These are phyloP conservation scores for Mortierella sp. DNA, from an alignment of 371 early-diverging fungal species.

Conservation along the genomic window DNA sequence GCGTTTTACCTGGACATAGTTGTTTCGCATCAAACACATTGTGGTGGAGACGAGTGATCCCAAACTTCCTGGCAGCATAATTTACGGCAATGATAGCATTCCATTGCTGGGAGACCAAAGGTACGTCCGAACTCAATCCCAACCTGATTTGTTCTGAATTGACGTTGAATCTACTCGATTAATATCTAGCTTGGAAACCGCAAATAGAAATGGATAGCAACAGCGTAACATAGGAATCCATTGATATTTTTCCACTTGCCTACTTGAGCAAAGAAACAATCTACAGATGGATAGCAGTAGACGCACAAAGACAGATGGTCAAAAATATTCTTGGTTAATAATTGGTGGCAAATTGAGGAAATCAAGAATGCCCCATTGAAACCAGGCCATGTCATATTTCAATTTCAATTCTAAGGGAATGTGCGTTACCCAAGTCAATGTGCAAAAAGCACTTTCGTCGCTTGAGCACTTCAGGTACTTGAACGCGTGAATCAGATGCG, in stretches of 20 bases:
- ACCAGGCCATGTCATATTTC: neutral
- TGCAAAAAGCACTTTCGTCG: conserved; percentile 72
- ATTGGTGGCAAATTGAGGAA: conserved; percentile 30
- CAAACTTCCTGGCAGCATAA: conserved; percentile 69
- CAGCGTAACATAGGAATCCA: neutral
- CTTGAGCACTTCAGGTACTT: conserved; percentile 63
- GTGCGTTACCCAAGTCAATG: conserved; percentile 66
- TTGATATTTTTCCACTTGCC: conserved; percentile 60
- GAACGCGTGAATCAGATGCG: conserved; percentile 31
- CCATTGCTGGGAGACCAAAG: conserved; percentile 95
- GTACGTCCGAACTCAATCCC: conserved; percentile 73
- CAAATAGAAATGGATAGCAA: neutral
- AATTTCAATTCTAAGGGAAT: neutral
- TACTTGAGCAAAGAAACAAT: conserved; percentile 85
- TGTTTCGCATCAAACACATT: conserved; percentile 70
- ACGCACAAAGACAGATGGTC: neutral
- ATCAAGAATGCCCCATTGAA: neutral
- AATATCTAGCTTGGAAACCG: neutral
- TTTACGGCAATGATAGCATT: conserved; percentile 84
- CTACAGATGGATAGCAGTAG: conserved; percentile 43
- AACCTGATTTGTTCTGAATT: conserved; percentile 79
- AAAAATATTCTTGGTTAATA: conserved; percentile 7
- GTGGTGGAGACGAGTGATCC: conserved; percentile 61
- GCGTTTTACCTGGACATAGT: conserved; percentile 70
- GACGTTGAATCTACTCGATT: neutral